Conservation (phyloP, 2,329 filamentous ascomycete species). For the Fusarium circinatum region DNA sequence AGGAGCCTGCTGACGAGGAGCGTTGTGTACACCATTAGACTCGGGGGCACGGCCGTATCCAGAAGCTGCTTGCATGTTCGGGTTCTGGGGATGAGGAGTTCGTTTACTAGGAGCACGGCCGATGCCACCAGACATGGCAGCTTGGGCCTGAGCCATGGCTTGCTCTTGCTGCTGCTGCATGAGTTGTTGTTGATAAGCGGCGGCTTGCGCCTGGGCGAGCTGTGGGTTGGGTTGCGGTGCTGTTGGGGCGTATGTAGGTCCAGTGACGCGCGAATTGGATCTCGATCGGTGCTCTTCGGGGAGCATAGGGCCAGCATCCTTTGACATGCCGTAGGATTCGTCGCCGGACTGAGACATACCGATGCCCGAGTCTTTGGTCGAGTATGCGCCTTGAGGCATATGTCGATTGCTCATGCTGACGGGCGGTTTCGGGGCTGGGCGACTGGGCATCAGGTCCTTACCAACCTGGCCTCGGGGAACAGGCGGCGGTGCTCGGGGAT, state of each 20-base stretch:
- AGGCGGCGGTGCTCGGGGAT: constrained; percentile 91
- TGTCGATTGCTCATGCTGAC: constrained; percentile 67
- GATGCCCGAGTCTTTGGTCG: constrained; percentile 71
- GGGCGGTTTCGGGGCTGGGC: constrained; percentile 90
- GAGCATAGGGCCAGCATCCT: constrained; percentile 68
- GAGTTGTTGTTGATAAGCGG: constrained; percentile 69
- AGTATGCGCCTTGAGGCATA: constrained; percentile 61
- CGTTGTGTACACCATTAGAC: constrained; percentile 46
- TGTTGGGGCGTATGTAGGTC: constrained; percentile 61
- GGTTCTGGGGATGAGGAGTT: constrained; percentile 53
- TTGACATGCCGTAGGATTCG: constrained; percentile 62
- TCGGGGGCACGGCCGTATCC: constrained; percentile 46
- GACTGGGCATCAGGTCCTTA: constrained; percentile 76
- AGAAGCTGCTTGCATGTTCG: constrained; percentile 39
- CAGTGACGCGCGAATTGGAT: constrained; percentile 73
- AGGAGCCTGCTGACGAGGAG: constrained; percentile 52
- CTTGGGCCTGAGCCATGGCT: constrained; percentile 81
- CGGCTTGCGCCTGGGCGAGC: constrained; percentile 53
- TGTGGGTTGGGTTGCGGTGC: constrained; percentile 49
- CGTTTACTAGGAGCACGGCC: constrained; percentile 80
- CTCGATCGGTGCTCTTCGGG: constrained; percentile 75
- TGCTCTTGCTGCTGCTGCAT: constrained; percentile 88
- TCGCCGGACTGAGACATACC: constrained; percentile 68
- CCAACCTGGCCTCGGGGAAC: constrained; percentile 70
- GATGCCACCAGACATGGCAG: constrained; percentile 77